Base-by-base conservation (phyloP, 495 filamentous ascomycete species). In the Penicillium argentinense region DNA sequence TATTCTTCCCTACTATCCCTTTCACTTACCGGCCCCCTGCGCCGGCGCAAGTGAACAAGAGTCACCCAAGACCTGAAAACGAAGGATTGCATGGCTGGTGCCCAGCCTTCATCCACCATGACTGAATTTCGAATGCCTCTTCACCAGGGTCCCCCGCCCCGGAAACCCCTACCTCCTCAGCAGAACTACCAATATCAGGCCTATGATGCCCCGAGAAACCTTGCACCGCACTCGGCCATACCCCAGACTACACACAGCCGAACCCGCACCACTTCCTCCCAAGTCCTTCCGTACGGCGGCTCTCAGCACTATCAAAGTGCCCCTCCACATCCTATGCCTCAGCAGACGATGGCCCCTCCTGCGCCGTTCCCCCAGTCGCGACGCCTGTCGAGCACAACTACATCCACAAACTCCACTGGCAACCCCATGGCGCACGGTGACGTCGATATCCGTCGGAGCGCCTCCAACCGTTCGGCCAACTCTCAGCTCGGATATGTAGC, bases 401-500 rank as follows among this genome's bases (percentile, higher is more conserved):
- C 86, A 39, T 88, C 84, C 46, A 88, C 83, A 9, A 70, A 49
- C 47, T 74, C 70, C 4, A 74, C 68, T 21, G 82, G 83, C 48
- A 56, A 62, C 34, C 29, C 49, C 8, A 54, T 55, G 25, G 29
- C 59, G 68, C 69, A 63, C 68, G 74, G 75, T 68, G 78, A 69
- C 54, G 42, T 70, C 32, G 83, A 87, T 53, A 81, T 93, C 45
- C 82, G 86, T 29, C 79, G 91, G 28, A 93, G 87, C 39, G 82
- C 84, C 23, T 91, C 87, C 6, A 83, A 81, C 46, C 79, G 78
- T 30, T 75, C 75, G 6, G 66, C 73, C 13, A 67, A 67, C 14
- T 75, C 78, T 30, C 78, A 86, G 5, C 75, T 82, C 22, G 82
- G 87, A 52, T 99, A 99, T 66, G 93, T 99, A 17, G 92, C 93